A percentile compares a stretch with the other conserved stretches of the same genome.
phyloP scores from a whole-genome alignment of 352 stramenopile genomes.

The Globisporangium parvum region DNA sequence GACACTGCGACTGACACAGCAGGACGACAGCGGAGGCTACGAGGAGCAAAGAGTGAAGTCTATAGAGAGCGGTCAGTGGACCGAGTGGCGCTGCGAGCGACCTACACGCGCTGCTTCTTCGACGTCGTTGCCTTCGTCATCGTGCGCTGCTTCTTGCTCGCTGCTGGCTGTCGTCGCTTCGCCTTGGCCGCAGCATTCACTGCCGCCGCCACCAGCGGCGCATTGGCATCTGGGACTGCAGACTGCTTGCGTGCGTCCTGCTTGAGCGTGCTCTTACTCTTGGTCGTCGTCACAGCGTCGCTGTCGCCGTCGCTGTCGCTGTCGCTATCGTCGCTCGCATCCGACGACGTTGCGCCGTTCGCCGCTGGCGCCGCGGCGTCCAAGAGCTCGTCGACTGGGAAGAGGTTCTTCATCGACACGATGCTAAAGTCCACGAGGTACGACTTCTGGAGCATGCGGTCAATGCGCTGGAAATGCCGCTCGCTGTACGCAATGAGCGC shows the following conservation, averaged over 20 bases:
- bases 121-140: neutral
- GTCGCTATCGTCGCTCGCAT: constrained; percentile 35
- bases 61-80: constrained; percentile 14
- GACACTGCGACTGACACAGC: neutral
- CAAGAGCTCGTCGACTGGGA: constrained; percentile 28
- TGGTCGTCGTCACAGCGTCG: constrained; percentile 11
- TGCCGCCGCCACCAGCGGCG: constrained; percentile 1
- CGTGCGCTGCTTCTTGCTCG: neutral
- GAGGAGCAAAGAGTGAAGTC: neutral
- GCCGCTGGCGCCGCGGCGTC: constrained; percentile 2
- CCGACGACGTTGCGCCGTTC: constrained; percentile 13
- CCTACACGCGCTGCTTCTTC: constrained; percentile 49
- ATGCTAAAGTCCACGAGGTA: constrained; percentile 96
- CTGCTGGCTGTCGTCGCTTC: constrained; percentile 8
- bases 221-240: neutral
- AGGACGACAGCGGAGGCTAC: neutral
- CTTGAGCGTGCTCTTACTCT: neutral
- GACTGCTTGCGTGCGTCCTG: constrained; percentile 8
- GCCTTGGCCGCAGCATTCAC: constrained; percentile 21
- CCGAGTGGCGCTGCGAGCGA: neutral
- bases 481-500: constrained; percentile 96
- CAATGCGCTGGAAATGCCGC: constrained; percentile 95
- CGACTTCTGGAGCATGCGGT: constrained; percentile 94
- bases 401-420: constrained; percentile 81
- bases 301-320: constrained; percentile 17